Conservation (phyloP, 148 eudicot genomes). For the Camellia sinensis region DNA sequence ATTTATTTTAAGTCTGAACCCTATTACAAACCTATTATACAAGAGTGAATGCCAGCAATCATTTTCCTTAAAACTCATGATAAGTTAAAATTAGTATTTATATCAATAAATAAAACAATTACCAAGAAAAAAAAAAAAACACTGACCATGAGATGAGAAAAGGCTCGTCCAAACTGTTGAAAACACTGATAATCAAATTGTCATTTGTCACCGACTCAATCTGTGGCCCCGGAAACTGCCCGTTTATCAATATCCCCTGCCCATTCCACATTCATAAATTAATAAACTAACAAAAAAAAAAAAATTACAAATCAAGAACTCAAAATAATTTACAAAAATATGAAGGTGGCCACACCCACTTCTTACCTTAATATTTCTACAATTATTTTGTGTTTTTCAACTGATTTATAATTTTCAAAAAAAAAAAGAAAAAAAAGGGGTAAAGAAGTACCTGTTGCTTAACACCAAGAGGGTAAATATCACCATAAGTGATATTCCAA, state of each 20-base stretch:
- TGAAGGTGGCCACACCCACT: too few relatives aligned
- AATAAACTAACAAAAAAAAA: too few relatives aligned
- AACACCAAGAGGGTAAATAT: conserved; percentile 34
- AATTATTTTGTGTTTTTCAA: too few relatives aligned
- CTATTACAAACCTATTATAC: too few relatives aligned
- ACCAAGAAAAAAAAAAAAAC: not conserved
- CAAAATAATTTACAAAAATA: too few relatives aligned
- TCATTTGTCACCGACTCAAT: conserved; percentile 60
- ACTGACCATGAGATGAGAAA: conserved; percentile 60
- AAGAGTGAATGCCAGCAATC: too few relatives aligned
- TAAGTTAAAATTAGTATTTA: too few relatives aligned
- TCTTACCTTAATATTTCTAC: too few relatives aligned
- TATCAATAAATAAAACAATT: not conserved
- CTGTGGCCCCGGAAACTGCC: conserved; percentile 66
- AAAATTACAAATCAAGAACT: too few relatives aligned
- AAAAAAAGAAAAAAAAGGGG: not conserved
- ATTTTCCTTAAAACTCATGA: too few relatives aligned
- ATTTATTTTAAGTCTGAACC: too few relatives aligned
- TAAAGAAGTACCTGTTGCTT: conserved; percentile 29
- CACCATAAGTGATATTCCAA: conserved; percentile 35
- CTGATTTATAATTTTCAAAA: too few relatives aligned
- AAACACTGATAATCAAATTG: conserved; percentile 54
- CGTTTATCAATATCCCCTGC: conserved; percentile 70
- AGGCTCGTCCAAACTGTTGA: conserved; percentile 50
- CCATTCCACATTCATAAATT: not conserved